Percentiles rank a stretch among this genome's conserved stretches.
phyloP scores from a whole-genome alignment of 768 basidiomycete genomes.

The Galerina marginata region DNA sequence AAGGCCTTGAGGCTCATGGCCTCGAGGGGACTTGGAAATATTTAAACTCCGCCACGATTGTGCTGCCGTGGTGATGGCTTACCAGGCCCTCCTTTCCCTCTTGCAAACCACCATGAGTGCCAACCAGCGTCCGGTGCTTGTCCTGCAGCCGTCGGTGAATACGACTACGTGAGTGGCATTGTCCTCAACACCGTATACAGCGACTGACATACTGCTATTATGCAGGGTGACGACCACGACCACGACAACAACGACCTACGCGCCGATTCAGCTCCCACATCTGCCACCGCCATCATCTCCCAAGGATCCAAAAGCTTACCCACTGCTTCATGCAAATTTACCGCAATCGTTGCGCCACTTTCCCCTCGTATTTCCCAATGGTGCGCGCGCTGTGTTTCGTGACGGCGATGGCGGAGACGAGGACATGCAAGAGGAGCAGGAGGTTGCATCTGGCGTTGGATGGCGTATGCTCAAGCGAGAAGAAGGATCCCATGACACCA shows the following conservation, averaged over 20 bases:
- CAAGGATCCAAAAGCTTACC: conserved; percentile 81
- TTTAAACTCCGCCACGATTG: conserved; percentile 34
- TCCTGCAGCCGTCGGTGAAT: conserved; percentile 81
- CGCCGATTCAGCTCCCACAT: conserved; percentile 82
- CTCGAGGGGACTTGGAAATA: conserved; percentile 8
- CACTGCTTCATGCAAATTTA: conserved; percentile 75
- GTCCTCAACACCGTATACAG: background rate
- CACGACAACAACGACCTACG: conserved; percentile 87
- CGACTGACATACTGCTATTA: conserved; percentile 29
- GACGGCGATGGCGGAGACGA: conserved; percentile 68
- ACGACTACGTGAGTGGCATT: conserved; percentile 73
- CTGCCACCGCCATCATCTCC: conserved; percentile 74
- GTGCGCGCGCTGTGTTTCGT: conserved; percentile 78
- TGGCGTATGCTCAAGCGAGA: conserved; percentile 81
- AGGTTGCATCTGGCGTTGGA: conserved; percentile 64
- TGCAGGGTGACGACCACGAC: conserved; percentile 88
- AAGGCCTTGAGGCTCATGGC: conserved; percentile 4
- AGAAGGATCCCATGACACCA: conserved; percentile 52
- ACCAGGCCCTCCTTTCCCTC: conserved; percentile 25
- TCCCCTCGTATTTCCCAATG: conserved; percentile 81
- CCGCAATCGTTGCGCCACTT: conserved; percentile 76
- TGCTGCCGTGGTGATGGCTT: conserved; percentile 20
- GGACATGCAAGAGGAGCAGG: conserved; percentile 76
- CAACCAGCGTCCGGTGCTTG: conserved; percentile 67
- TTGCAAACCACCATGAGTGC: conserved; percentile 58